phyloP scores from a whole-genome alignment of 2,329 filamentous ascomycete genomes.

The Plenodomus tracheiphilus region DNA sequence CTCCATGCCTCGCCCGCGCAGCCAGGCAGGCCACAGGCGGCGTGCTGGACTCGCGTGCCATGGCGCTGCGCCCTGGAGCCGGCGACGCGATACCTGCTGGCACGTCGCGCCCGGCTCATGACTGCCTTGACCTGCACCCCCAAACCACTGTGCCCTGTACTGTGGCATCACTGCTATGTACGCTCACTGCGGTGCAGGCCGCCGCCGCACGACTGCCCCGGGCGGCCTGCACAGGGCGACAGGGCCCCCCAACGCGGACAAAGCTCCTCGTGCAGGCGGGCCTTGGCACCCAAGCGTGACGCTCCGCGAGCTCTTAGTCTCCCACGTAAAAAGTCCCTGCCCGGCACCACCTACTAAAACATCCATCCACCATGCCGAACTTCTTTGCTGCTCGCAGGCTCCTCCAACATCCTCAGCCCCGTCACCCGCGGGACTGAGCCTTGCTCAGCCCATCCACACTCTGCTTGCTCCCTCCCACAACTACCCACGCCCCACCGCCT shows the following conservation, averaged over 20 bases:
- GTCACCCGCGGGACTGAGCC: constrained; percentile 55
- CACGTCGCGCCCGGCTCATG: neutral
- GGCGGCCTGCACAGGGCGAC: neutral
- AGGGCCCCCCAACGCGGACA: too few relatives aligned
- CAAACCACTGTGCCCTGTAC: too few relatives aligned
- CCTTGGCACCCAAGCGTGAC: constrained; percentile 17
- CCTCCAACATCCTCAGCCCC: constrained; percentile 52
- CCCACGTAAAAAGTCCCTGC: constrained; percentile 38
- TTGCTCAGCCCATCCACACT: constrained; percentile 24
- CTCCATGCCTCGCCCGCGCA: constrained; percentile 1
- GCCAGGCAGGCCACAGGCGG: constrained; percentile 16
- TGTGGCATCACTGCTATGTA: too few relatives aligned
- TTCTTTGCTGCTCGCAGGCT: constrained; percentile 48
- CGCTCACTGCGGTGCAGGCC: too few relatives aligned
- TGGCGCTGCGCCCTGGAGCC: constrained; percentile 3
- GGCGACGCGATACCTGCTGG: too few relatives aligned
- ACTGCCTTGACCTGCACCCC: too few relatives aligned
- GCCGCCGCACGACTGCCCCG: too few relatives aligned
- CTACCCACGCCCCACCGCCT: neutral
- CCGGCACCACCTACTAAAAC: constrained; percentile 38
- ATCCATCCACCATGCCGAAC: constrained; percentile 45
- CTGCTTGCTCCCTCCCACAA: neutral
- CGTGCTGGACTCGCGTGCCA: constrained; percentile 22
- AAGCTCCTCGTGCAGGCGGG: constrained; percentile 19
- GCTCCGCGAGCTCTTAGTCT: constrained; percentile 22